Evolutionary conservation across 2,329 filamentous ascomycete species (phyloP), one percentile per base, ranked within the genome.

Genomic region (Aspergillus unguis): DNA sequence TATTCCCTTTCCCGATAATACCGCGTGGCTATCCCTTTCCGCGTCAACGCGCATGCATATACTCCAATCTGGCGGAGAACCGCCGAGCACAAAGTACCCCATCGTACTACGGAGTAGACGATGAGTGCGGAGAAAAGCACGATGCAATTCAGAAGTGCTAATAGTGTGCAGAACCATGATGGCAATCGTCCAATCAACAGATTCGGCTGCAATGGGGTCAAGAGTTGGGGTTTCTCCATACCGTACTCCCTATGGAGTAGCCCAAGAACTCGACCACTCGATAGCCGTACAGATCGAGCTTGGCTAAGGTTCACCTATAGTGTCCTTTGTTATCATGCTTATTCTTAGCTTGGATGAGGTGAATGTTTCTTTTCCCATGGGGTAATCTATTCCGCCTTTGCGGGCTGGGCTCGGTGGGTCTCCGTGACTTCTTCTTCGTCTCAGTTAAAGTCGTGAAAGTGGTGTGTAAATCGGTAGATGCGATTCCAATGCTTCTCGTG

Each of bases 331-430:
- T n/a, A 48, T 35, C 23, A 41, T 48, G 36, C 28, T 48, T 48
- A 35, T 48, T 48, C 17, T 48, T 17, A 33, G 23, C n/a, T 45
- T 8, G 17, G 44, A n/a, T 41, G 47, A 36, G 47, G 47, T 25
- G 26, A 43, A 42, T 29, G 9, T 17, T 8, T 43, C 6, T 23
- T 27, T 42, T 25, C 47, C 38, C 29, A 40, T 7, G 11, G 29
- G 31, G 47, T 28, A 49, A 49, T 49, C 29, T 49, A 23, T 49
- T 29, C 47, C 47, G 47, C 33, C 11, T 32, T 44, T 5, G 23
- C 23, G 17, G 17, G 28, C 23, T 48, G 5, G 3, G 11, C 17
- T 33, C 29, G 38, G 29, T 23, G 6, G 35, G 26, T 11, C 23
- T 17, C 38, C 25, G 29, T n/a, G 23, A 8, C 23, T 36, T 25